Evolutionary conservation across 2,329 filamentous ascomycete genomes (phyloP).

Genomic region (Fusarium sp.): DNA sequence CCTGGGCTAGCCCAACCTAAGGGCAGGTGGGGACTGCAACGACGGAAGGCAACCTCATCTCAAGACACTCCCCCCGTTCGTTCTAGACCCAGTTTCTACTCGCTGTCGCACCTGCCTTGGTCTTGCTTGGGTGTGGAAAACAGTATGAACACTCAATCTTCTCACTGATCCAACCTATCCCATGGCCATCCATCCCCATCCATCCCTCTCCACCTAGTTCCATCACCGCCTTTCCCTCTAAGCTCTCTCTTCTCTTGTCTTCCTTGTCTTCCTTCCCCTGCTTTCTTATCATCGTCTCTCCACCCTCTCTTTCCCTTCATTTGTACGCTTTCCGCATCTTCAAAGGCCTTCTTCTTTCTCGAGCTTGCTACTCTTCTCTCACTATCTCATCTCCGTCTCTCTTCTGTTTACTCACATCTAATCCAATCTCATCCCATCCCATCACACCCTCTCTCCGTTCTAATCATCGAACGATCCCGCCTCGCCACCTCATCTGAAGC

Average conservation of each 20-base stretch:
- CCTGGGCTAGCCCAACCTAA: neutral
- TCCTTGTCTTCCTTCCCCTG: conserved; percentile 50
- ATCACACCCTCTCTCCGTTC: conserved; percentile 32
- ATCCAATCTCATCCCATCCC: conserved; percentile 24
- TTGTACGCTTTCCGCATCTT: conserved; percentile 49
- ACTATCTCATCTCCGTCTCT: conserved; percentile 37
- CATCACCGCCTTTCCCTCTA: conserved; percentile 53
- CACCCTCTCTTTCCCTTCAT: conserved; percentile 50
- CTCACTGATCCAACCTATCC: conserved; percentile 45
- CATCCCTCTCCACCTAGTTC: conserved; percentile 51
- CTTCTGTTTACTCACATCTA: conserved; percentile 36
- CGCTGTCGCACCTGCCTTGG: conserved; percentile 27
- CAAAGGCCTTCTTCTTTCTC: conserved; percentile 54
- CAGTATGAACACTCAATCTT: conserved; percentile 42
- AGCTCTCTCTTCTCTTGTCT: conserved; percentile 51
- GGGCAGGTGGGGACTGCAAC: conserved; percentile 5
- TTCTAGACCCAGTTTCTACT: conserved; percentile 26
- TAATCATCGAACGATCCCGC: conserved; percentile 37
- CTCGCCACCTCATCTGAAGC: conserved; percentile 44
- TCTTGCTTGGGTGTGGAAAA: conserved; percentile 19
- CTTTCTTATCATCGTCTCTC: conserved; percentile 50
- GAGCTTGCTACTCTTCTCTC: conserved; percentile 50
- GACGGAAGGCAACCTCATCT: conserved; percentile 7
- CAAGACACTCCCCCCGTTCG: conserved; percentile 35
- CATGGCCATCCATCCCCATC: conserved; percentile 50